Conservation (phyloP, 345 rosid species). For the Brassica incana region DNA sequence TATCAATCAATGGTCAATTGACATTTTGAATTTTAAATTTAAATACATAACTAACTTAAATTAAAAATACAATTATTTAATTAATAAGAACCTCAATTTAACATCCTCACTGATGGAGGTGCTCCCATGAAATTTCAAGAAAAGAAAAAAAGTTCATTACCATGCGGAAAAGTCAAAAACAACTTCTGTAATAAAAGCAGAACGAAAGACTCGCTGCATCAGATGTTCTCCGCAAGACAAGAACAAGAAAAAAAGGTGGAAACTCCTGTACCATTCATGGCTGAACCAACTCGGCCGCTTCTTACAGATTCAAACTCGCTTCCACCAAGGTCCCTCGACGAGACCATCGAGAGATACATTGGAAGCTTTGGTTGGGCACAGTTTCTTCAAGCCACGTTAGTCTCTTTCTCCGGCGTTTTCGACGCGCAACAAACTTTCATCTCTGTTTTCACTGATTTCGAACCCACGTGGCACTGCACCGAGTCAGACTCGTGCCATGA, state of each 20-base stretch:
- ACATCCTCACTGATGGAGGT: too few relatives aligned
- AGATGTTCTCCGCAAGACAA: neutral
- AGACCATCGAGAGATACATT: conserved; percentile 33
- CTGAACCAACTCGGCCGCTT: conserved; percentile 35
- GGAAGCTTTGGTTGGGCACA: conserved; percentile 43
- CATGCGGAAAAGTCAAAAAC: neutral
- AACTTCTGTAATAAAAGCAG: neutral
- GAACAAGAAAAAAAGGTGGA: neutral
- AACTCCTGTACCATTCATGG: conserved; percentile 17
- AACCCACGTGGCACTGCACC: conserved; percentile 59
- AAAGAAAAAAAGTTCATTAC: too few relatives aligned
- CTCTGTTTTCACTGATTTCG: conserved; percentile 56
- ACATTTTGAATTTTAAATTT: too few relatives aligned
- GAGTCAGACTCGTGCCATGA: conserved; percentile 31
- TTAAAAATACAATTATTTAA: too few relatives aligned
- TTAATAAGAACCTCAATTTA: too few relatives aligned
- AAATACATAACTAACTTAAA: too few relatives aligned
- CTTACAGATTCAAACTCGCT: conserved; percentile 22
- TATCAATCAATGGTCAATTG: too few relatives aligned
- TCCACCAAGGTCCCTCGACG: conserved; percentile 33
- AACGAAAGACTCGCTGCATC: neutral
- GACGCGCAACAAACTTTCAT: conserved; percentile 72
- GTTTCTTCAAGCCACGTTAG: conserved; percentile 52
- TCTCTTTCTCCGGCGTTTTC: conserved; percentile 53
- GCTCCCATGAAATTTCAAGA: neutral